These are phyloP conservation scores for Leccinum incarnatum DNA, from an alignment of 768 basidiomycete species.

Conservation along the genomic window DNA sequence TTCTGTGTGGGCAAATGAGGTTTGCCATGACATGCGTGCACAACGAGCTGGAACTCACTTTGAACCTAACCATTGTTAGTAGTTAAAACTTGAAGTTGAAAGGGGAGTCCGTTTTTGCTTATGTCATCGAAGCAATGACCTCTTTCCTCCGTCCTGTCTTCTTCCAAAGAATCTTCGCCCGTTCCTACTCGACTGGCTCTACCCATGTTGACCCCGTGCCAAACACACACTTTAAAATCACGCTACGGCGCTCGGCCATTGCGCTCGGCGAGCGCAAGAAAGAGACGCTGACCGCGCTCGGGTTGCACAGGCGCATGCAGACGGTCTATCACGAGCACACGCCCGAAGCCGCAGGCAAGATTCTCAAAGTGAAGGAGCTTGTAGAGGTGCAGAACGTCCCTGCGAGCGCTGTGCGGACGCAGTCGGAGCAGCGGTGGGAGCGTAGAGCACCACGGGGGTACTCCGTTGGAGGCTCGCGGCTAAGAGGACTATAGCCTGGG, in stretches of 20 bases:
- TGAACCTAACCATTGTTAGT: constrained; percentile 60
- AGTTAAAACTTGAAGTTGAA: no score
- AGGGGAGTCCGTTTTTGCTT: background rate
- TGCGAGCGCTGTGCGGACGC: constrained; percentile 60
- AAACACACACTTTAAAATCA: constrained; percentile 84
- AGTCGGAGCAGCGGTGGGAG: constrained; percentile 63
- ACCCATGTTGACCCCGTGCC: constrained; percentile 17
- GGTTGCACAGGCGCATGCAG: constrained; percentile 61
- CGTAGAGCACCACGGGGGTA: constrained; percentile 70
- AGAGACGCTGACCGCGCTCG: constrained; percentile 77
- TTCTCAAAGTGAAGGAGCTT: constrained; percentile 85
- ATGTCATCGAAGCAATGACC: constrained; percentile 18
- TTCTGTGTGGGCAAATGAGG: no score
- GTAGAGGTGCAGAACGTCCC: constrained; percentile 87
- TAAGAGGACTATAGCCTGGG: constrained; percentile 17
- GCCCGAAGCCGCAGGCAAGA: constrained; percentile 79
- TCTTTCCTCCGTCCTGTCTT: constrained; percentile 7
- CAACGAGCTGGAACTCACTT: constrained; percentile 35
- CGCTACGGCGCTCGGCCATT: constrained; percentile 83
- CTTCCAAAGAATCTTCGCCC: constrained; percentile 8
- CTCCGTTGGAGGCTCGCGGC: constrained; percentile 42
- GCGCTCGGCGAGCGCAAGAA: constrained; percentile 70
- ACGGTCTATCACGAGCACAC: constrained; percentile 79
- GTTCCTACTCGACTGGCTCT: constrained; percentile 7
- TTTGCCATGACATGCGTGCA: no score